Percentiles rank a stretch among this genome's conserved stretches.
Evolutionary conservation across 2,329 filamentous ascomycete species (phyloP).

Genomic region (Aspergillus jensenii): DNA sequence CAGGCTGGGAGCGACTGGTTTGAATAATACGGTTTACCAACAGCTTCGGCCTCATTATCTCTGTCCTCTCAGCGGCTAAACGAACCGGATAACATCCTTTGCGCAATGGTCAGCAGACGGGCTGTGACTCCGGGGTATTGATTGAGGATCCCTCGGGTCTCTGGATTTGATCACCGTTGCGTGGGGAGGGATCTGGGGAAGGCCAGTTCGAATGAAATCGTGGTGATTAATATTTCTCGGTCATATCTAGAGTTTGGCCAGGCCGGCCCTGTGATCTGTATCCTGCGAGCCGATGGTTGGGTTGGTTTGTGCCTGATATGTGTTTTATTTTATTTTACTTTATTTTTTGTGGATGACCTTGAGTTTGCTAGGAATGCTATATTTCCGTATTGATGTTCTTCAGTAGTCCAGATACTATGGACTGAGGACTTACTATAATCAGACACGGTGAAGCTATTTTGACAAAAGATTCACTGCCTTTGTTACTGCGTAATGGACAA

Average conservation of each 20-base stretch:
- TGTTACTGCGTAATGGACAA: neutral
- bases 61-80: neutral
- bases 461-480: too few relatives aligned
- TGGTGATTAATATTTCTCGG: slow-evolving; percentile 12
- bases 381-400: neutral
- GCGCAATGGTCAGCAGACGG: neutral
- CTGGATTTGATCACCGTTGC: slow-evolving; percentile 18
- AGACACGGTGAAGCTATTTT: neutral
- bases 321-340: neutral
- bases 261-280: neutral
- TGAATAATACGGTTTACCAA: slow-evolving; percentile 30
- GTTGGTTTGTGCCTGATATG: neutral
- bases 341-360: neutral
- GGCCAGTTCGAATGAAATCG: slow-evolving; percentile 9
- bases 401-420: neutral
- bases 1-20: slow-evolving; percentile 16
- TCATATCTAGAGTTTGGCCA: neutral
- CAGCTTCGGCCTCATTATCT: slow-evolving; percentile 21
- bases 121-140: slow-evolving; percentile 3
- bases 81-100: neutral
- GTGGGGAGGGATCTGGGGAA: slow-evolving; percentile 25
- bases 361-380: neutral
- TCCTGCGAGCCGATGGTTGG: neutral
- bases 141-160: neutral
- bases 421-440: too few relatives aligned